A percentile compares a stretch with the other conserved stretches of the same genome.
Conservation (phyloP, 345 rosid species). For the Eucalyptus melliodora region DNA sequence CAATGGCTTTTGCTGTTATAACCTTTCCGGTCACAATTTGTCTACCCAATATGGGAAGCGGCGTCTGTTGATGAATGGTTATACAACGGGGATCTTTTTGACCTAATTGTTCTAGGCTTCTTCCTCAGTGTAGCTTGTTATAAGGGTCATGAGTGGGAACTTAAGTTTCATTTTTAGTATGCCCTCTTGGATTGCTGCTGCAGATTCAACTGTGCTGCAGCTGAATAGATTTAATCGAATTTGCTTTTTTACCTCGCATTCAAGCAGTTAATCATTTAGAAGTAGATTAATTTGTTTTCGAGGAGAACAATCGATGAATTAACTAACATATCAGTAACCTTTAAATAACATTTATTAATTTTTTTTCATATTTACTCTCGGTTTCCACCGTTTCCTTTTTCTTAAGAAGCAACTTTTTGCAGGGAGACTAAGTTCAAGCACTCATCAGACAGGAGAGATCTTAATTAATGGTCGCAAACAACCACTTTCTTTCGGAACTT, state of each 20-base stretch:
- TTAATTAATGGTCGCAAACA: constrained; percentile 32
- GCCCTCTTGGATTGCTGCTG: neutral
- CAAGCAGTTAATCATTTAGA: neutral
- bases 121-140: neutral
- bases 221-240: neutral
- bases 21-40: neutral
- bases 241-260: neutral
- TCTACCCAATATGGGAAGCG: neutral
- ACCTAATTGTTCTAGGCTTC: neutral
- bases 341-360: neutral
- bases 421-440: neutral
- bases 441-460: constrained; percentile 23
- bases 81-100: neutral
- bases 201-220: neutral
- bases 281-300: neutral
- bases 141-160: neutral
- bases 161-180: neutral
- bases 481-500: neutral
- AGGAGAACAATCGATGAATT: neutral
- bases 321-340: neutral
- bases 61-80: neutral
- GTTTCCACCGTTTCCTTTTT: neutral
- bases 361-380: neutral
- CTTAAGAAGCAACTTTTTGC: neutral
- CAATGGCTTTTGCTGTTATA: neutral